phyloP scores from a whole-genome alignment of 495 filamentous ascomycete genomes.

The Aspergillus saccharolyticus region DNA sequence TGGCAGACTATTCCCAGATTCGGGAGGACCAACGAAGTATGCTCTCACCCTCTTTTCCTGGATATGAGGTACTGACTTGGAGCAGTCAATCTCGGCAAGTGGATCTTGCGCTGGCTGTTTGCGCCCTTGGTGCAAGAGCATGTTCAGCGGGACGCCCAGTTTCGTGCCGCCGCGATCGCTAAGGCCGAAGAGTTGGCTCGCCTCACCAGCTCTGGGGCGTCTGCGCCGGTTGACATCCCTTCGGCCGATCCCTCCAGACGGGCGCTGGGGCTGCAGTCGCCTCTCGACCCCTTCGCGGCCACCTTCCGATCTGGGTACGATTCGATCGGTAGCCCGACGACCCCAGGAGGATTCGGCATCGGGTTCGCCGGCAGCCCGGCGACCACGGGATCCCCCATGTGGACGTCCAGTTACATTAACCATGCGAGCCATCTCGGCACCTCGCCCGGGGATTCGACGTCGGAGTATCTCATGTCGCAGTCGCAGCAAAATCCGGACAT shows the following conservation, averaged over 20 bases:
- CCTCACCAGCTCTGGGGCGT: constrained; percentile 50
- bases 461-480: constrained; percentile 20
- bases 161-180: constrained; percentile 61
- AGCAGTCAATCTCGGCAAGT: constrained; percentile 94
- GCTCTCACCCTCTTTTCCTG: constrained; percentile 16
- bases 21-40: constrained; percentile 92
- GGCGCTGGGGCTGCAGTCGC: constrained; percentile 41
- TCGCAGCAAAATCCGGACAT: constrained; percentile 37
- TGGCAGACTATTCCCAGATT: constrained; percentile 71
- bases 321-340: constrained; percentile 49
- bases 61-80: background rate
- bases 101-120: constrained; percentile 92
- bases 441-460: constrained; percentile 22
- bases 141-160: constrained; percentile 69
- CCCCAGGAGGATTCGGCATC: constrained; percentile 74
- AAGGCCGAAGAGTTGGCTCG: constrained; percentile 52
- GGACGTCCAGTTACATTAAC: constrained; percentile 17
- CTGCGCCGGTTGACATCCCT: constrained; percentile 66
- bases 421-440: constrained; percentile 31
- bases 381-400: constrained; percentile 20
- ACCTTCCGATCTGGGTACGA: constrained; percentile 66
- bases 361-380: constrained; percentile 67
- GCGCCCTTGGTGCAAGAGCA: constrained; percentile 84
- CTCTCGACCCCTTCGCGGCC: constrained; percentile 40
- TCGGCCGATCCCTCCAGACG: constrained; percentile 33